Conservation (phyloP, 345 rosid genomes). For the Rhodamnia rubescens region DNA sequence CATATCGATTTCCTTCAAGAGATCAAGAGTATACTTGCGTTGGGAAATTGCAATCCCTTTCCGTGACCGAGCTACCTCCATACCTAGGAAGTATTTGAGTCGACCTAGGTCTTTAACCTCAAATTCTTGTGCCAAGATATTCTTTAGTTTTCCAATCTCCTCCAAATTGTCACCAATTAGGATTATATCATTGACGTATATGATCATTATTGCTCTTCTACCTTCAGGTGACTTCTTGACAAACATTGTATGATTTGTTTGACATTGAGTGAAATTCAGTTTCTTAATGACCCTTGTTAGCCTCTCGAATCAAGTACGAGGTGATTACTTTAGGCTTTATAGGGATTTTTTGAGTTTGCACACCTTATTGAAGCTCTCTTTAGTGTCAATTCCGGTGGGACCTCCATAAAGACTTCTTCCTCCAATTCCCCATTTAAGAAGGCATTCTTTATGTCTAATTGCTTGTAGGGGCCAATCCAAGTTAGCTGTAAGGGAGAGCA, state of each 20-base stretch:
- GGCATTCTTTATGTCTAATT: too few relatives aligned
- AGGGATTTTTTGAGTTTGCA: too few relatives aligned
- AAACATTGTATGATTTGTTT: background rate
- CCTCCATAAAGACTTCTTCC: too few relatives aligned
- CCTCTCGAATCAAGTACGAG: background rate
- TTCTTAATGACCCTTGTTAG: background rate
- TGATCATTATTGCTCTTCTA: background rate
- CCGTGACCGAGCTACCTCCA: background rate
- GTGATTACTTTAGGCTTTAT: too few relatives aligned
- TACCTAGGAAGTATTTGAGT: background rate
- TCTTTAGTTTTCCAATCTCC: background rate
- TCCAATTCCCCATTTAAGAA: too few relatives aligned
- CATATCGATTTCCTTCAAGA: background rate
- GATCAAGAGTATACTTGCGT: background rate
- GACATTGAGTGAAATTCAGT: background rate
- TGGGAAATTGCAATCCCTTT: background rate
- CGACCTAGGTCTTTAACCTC: background rate
- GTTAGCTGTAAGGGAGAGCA: too few relatives aligned
- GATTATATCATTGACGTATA: background rate
- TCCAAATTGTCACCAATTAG: background rate
- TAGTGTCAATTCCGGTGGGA: too few relatives aligned
- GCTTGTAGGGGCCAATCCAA: too few relatives aligned
- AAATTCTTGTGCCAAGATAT: background rate
- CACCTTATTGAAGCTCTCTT: too few relatives aligned
- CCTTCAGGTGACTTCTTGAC: background rate